Evolutionary conservation across 208 protist genomes (phyloP).

Genomic region (Trypanosoma melophagium): DNA sequence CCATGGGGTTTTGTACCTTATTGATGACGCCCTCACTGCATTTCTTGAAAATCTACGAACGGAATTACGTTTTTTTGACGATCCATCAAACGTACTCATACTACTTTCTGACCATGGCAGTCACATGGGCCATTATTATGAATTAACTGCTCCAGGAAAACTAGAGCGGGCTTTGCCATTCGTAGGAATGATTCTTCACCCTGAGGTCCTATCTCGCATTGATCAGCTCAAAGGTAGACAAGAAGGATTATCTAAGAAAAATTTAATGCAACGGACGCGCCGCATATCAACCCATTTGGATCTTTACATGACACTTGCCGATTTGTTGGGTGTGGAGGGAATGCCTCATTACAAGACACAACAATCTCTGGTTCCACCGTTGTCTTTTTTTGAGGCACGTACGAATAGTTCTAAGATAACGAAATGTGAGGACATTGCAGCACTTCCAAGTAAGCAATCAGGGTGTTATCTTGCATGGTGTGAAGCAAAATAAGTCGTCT

Average conservation of each 20-base stretch:
- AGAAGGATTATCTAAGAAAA: slow-evolving; percentile 17
- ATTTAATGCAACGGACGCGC: slow-evolving; percentile 35
- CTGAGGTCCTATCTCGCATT: slow-evolving; percentile 39
- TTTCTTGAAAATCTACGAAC: slow-evolving; percentile 48
- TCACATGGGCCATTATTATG: slow-evolving; percentile 72
- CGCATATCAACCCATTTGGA: slow-evolving; percentile 50
- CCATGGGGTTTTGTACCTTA: slow-evolving; percentile 42
- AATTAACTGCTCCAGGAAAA: slow-evolving; percentile 45
- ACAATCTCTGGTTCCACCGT: slow-evolving; percentile 4
- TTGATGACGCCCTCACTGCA: slow-evolving; percentile 47
- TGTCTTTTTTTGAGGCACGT: slow-evolving; percentile 44
- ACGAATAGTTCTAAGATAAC: neutral
- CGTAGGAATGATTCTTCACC: slow-evolving; percentile 37
- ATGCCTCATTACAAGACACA: slow-evolving; percentile 10
- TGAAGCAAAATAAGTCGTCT: neutral
- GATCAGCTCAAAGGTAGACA: slow-evolving; percentile 36
- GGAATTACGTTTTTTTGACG: slow-evolving; percentile 57
- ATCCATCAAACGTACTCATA: slow-evolving; percentile 61
- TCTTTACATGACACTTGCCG: slow-evolving; percentile 50
- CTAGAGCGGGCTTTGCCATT: slow-evolving; percentile 57
- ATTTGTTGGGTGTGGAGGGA: slow-evolving; percentile 45
- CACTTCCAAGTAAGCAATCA: neutral
- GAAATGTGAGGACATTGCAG: neutral
- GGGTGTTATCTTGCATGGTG: slow-evolving; percentile 18
- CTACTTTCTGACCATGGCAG: slow-evolving; percentile 61